Conservation (phyloP, 2,329 filamentous ascomycete genomes). For the Penicillium corylophilum region DNA sequence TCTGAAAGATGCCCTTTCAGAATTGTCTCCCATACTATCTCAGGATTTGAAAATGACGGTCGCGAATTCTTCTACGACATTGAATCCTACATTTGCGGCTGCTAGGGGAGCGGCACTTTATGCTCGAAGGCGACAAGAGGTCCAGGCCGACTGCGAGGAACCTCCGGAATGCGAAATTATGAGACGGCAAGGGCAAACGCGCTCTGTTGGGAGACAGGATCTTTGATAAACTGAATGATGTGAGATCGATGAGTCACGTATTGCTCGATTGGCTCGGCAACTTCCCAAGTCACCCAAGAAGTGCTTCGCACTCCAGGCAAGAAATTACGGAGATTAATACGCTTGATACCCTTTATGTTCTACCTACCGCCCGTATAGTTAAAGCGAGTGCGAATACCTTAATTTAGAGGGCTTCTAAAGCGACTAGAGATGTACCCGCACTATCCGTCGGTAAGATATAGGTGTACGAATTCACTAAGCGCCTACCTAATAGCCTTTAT, state of each 20-base stretch:
- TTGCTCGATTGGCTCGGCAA: background rate
- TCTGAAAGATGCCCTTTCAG: slow-evolving; percentile 7
- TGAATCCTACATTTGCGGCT: slow-evolving; percentile 7
- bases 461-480: background rate
- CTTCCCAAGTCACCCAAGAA: background rate
- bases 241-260: background rate
- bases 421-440: too few relatives aligned
- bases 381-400: too few relatives aligned
- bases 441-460: slow-evolving; percentile 8
- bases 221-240: background rate
- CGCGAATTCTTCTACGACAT: background rate
- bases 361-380: too few relatives aligned
- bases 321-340: background rate
- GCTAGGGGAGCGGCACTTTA: slow-evolving; percentile 9
- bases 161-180: slow-evolving; percentile 1
- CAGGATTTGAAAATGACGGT: slow-evolving; percentile 1
- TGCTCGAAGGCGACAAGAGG: slow-evolving; percentile 11
- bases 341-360: too few relatives aligned
- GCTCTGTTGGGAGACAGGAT: background rate
- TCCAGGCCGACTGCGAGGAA: slow-evolving; percentile 9
- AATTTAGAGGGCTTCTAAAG: too few relatives aligned
- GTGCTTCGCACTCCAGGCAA: background rate
- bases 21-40: background rate
- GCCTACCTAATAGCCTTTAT: too few relatives aligned
- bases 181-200: slow-evolving; percentile 2